Evolutionary conservation across 768 basidiomycete species (phyloP), one percentile per base, ranked within the genome.

Genomic region (Epithele typhae): DNA sequence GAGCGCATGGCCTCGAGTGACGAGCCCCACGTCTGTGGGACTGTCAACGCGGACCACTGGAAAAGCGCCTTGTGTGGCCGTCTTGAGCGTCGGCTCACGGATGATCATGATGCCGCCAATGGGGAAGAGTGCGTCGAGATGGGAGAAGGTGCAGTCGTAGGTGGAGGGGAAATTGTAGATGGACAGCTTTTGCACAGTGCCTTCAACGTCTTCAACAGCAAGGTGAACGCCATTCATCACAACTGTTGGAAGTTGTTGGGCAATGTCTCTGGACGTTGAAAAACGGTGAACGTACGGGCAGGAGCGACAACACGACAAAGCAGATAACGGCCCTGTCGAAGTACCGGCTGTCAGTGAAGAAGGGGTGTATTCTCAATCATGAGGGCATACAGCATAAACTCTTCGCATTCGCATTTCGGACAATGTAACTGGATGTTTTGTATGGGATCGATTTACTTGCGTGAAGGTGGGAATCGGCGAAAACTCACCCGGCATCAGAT

Each of bases 1-100:
- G 14, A 58, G 25, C 9, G 35, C 43, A 25, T 54, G 47, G 12
- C 40, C 22, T 5, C 48, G 40, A 1, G 39, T 45, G 4, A 63
- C 25, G 42, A 63, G 57, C 4, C 53, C 37, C 25, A 67, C 45
- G 48, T 67, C 64, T 2, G 61, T 54, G 1, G 66, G 64, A 12
- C 61, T 62, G 34, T 68, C 63, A 24, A 67, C 54, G 6, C 63
- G 59, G 21, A 69, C 30, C 17, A 61, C 44, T 1, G 39, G 37
- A 12, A 33, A 19, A 18, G 4, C 9, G 14, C 51, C 56, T 8
- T 36, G 5, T 9, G 48, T 36, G 5, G 57, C 37, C 9, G 48
- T 38, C 40, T 63, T 64, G 44, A 57, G 50, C 0, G 47, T 49
- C 0, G 68, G 68, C 45, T 70, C 68, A 22, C 63, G 61, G 25